A percentile compares a stretch with the other conserved stretches of the same genome.
Conservation (phyloP, 345 rosid species). For the Eucalyptus albens region DNA sequence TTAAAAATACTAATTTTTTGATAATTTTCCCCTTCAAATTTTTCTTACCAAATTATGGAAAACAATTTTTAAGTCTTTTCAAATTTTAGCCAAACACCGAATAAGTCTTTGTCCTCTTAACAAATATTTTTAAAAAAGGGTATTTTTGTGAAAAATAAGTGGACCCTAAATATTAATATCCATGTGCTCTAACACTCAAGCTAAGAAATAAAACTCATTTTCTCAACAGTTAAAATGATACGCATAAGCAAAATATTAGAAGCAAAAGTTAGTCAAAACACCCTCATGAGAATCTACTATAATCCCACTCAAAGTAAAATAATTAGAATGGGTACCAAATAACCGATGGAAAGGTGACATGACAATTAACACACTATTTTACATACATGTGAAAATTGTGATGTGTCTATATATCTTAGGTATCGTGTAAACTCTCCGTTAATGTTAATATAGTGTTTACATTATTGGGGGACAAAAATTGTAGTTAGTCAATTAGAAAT, state of each 20-base stretch:
- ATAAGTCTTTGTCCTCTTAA: not conserved
- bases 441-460: not conserved
- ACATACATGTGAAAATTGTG: not conserved
- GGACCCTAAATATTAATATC: not conserved
- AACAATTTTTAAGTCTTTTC: not conserved
- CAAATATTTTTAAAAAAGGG: not conserved
- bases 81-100: not conserved
- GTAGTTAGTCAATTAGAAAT: not conserved
- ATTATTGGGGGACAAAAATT: not conserved
- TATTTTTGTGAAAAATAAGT: not conserved
- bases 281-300: not conserved
- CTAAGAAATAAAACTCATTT: not conserved
- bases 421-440: not conserved
- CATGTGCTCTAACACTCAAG: not conserved
- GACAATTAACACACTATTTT: not conserved
- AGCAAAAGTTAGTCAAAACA: not conserved
- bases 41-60: not conserved
- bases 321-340: not conserved
- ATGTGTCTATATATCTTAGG: not conserved
- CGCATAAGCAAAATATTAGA: not conserved
- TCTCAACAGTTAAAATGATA: not conserved
- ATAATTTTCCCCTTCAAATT: not conserved
- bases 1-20: not conserved
- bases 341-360: not conserved
- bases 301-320: not conserved